A percentile compares a stretch with the other conserved stretches of the same genome.
Conservation (phyloP, 2,329 filamentous ascomycete genomes). For the Fusarium luffae region DNA sequence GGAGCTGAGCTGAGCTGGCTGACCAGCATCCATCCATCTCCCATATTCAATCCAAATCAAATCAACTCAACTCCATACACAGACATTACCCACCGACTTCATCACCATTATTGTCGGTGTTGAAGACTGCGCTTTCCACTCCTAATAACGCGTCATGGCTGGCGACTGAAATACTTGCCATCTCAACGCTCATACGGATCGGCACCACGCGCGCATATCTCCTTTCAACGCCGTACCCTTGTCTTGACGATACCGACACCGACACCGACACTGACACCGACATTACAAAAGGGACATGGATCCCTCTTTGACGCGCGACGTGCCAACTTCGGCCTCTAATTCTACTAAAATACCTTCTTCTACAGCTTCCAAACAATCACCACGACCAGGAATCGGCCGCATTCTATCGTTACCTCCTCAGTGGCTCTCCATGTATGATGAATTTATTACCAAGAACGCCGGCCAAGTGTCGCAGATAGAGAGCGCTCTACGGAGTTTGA, state of each 20-base stretch:
- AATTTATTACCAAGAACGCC: constrained; percentile 95
- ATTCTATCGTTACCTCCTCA: constrained; percentile 69
- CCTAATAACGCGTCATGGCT: constrained; percentile 34
- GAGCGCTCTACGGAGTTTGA: constrained; percentile 88
- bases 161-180: constrained; percentile 18
- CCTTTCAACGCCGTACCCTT: constrained; percentile 24
- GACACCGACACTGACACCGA: not conserved
- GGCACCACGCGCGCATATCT: constrained; percentile 30
- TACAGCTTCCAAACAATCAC: constrained; percentile 20
- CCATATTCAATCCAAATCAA: constrained; percentile 12
- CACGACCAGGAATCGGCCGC: constrained; percentile 45
- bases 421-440: constrained; percentile 79
- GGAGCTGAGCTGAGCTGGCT: constrained; percentile 13
- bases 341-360: constrained; percentile 21
- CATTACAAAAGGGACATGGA: constrained; percentile 32
- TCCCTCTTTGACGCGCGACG: constrained; percentile 35
- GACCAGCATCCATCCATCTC: constrained; percentile 9
- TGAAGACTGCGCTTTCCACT: not conserved
- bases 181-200: constrained; percentile 8
- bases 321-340: constrained; percentile 36
- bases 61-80: constrained; percentile 15
- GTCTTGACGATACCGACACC: not conserved
- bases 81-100: constrained; percentile 30
- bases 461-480: constrained; percentile 96
- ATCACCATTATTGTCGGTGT: constrained; percentile 15